Base-by-base conservation (phyloP, 192 early-diverging fungal genomes). In the Tieghemiomyces parasiticus region DNA sequence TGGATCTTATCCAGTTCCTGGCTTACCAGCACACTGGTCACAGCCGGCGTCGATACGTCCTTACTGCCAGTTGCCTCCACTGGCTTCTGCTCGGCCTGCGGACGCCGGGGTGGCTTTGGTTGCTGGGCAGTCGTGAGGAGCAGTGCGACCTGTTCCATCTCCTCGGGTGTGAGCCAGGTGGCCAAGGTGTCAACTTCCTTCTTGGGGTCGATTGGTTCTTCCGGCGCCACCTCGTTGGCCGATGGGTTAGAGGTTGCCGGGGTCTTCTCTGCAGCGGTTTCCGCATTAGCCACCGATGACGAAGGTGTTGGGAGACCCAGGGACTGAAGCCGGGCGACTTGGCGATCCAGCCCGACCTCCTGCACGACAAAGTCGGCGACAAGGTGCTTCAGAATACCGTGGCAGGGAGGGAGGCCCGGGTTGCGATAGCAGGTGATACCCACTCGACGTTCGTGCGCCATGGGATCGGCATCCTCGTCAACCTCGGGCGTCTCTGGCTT, bases 351-450 rank as follows among this genome's bases (percentile, higher is more conserved):
- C 63, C 86, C 85, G 20, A 98, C 85, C 77, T 98, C 95, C 71
- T 92, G 84, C 28, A 98, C 95, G 33, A 91, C 71, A 71, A 98
- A 98, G 67, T 98, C 95, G 0, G 79, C 71, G 50, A 76, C 85
- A 62, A 93, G 87, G 64, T 65, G 66, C 63, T 75, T 77, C 65
- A 77, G 69, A 0, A 77, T 70, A 16, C 65, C 72, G 12, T 66
- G 52, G 35, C 71, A 77, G 59, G 61, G 4, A 45, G 60, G 16
- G 58, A 14, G 0, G 35, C 30, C 26, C 59, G 66, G 30, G 58
- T 35, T 6, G 31, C 54, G 54, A 31, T 34, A 56, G 12, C 28
- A 24, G 20, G 29, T 20, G 32, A 56, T 56, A 8, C 54, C 54
- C 16, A 56, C 54, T 14, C 16, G 16, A 29, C 2, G 19, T 29